Percentiles rank a stretch among this genome's conserved stretches.
Conservation (phyloP, 306 rosid species). For the Cyamopsis tetragonoloba region DNA sequence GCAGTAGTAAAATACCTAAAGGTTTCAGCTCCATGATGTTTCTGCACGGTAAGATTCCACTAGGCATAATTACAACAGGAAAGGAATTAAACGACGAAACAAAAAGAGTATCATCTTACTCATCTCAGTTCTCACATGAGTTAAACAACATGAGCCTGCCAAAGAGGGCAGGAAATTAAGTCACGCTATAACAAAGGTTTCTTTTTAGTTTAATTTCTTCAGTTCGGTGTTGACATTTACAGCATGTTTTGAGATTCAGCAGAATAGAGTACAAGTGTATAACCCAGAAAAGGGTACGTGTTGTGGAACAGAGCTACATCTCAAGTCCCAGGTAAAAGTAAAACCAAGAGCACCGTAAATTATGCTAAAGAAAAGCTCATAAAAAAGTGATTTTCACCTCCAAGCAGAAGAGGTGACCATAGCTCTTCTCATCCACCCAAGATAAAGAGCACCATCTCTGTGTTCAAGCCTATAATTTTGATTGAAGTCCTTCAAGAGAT, state of each 20-base stretch:
- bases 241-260: conserved; percentile 27
- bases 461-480: conserved; percentile 48
- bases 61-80: neutral
- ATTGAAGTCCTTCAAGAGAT: conserved; percentile 45
- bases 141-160: neutral
- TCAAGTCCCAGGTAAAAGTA: conserved; percentile 41
- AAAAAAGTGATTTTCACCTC: conserved; percentile 39
- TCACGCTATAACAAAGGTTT: neutral
- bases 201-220: neutral
- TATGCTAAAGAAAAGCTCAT: conserved; percentile 9
- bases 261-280: conserved; percentile 13
- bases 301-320: conserved; percentile 27
- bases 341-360: too few relatives aligned
- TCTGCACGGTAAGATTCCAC: neutral
- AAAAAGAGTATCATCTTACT: neutral
- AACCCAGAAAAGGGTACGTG: conserved; percentile 10
- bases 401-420: conserved; percentile 79
- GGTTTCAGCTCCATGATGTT: neutral
- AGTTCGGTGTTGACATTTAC: conserved; percentile 45
- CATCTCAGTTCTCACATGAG: neutral
- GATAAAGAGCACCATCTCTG: conserved; percentile 52
- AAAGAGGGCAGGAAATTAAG: neutral
- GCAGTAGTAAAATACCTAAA: neutral
- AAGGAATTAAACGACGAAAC: neutral
- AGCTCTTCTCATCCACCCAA: conserved; percentile 63